Evolutionary conservation across 352 stramenopile genomes (phyloP), one percentile per base, ranked within the genome.

Genomic region (Pythium rhizo-oryzae): DNA sequence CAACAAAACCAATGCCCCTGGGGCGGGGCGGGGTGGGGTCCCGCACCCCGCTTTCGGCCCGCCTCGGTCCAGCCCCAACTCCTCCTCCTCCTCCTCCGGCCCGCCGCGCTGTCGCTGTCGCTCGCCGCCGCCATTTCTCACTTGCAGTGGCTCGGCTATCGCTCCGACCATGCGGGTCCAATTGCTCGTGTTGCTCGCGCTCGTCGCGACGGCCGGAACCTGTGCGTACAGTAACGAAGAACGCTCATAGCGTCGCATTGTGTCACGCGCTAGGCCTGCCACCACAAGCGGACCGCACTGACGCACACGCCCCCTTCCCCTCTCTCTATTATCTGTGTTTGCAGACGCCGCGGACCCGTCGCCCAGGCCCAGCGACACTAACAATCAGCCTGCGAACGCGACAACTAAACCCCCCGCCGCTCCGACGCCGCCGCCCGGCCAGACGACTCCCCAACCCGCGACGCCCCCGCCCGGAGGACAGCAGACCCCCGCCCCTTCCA

Each of bases 281-380:
- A 47, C 41, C 41, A 47, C 41, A 47, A 19, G 41, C 41, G 7
- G 41, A 21, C 18, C 41, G 41, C 41, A n/a, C 41, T 47, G 41
- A 47, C 41, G 41, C 15, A 47, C 41, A 1, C 35, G 8, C 8
- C 41, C 21, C n/a, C n/a, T n/a, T n/a, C n/a, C n/a, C n/a, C 5
- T n/a, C n/a, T n/a, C 18, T 19, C 15, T 47, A 8, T 19, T 47
- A n/a, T 47, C 41, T 47, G 41, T 47, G 41, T 47, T 47, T 19
- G 23, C 23, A 19, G 35, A 13, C 19, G 63, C 35, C 30, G 39
- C 30, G 33, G 53, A 54, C 23, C 53, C 67, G 24, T 62, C 62
- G 2, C 39, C 65, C 5, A 62, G 55, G 50, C 74, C 74, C 33
- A 78, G 64, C 56, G 71, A 76, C 63, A 76, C 70, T 8, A 76